Evolutionary conservation across 257 asterid species (phyloP).

Genomic region (Jacaranda mimosifolia): DNA sequence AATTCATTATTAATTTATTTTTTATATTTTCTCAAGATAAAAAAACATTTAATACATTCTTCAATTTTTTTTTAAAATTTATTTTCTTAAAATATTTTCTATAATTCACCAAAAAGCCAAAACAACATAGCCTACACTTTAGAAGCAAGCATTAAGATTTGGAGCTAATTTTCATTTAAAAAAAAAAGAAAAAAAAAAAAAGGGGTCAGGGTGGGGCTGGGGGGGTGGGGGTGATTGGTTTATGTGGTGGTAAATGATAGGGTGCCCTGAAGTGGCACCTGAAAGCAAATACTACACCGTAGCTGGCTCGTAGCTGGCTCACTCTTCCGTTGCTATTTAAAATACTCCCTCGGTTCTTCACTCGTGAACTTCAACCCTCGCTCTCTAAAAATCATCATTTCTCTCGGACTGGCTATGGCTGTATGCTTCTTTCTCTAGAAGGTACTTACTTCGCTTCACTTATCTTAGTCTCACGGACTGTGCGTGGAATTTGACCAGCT

Average conservation of each 20-base stretch:
- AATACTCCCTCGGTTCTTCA: conserved; percentile 3
- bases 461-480: neutral
- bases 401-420: conserved; percentile 9
- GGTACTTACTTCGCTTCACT: conserved; percentile 7
- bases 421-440: conserved; percentile 37
- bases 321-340: conserved; percentile 22
- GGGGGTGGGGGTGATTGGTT: conserved; percentile 11
- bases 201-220: no score
- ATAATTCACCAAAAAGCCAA: no score
- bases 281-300: conserved; percentile 23
- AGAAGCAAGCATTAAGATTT: conserved; percentile 14
- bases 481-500: conserved; percentile 5
- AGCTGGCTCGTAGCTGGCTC: conserved; percentile 56
- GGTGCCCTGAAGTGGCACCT: conserved; percentile 39
- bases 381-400: conserved; percentile 25
- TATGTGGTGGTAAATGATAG: conserved; percentile 42
- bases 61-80: no score
- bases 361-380: conserved; percentile 12
- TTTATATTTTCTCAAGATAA: no score
- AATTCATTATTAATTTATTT: no score
- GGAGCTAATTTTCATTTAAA: conserved; percentile 13
- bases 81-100: no score
- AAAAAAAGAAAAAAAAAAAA: neutral
- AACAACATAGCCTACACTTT: no score
- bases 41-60: no score